Evolutionary conservation across 768 basidiomycete species (phyloP).

Genomic region (Tricholoma sp.): DNA sequence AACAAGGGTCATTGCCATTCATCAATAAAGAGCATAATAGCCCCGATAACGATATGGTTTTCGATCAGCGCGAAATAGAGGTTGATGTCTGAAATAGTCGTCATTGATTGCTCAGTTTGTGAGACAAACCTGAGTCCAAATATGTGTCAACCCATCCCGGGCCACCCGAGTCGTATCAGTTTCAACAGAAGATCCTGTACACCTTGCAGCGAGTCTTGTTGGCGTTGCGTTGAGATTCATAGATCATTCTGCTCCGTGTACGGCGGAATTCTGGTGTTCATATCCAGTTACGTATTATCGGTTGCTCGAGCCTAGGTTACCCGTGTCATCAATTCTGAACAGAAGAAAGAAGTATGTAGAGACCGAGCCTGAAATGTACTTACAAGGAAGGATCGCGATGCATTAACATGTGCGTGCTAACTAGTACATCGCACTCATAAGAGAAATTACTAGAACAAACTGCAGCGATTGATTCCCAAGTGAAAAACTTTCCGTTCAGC

Average conservation of each 20-base stretch:
- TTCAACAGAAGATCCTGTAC: background rate
- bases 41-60: background rate
- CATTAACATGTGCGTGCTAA: no score
- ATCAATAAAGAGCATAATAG: slow-evolving; percentile 11
- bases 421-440: no score
- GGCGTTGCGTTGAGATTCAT: background rate
- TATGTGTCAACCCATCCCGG: slow-evolving; percentile 1
- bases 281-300: background rate
- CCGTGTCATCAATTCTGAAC: background rate
- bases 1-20: slow-evolving; percentile 6
- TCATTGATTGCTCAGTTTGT: slow-evolving; percentile 6
- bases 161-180: no score
- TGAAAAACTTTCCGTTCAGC: background rate
- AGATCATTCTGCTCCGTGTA: background rate
- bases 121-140: slow-evolving; percentile 4
- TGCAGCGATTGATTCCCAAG: background rate
- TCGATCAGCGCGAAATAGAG: background rate
- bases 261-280: background rate
- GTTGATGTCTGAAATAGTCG: slow-evolving; percentile 4
- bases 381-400: no score
- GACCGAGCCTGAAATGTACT: no score
- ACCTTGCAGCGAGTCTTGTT: background rate
- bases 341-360: background rate
- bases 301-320: background rate
- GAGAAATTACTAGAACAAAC: background rate